Base-by-base conservation (phyloP, 2,329 filamentous ascomycete species). In the Sarocladiaceae sp. region DNA sequence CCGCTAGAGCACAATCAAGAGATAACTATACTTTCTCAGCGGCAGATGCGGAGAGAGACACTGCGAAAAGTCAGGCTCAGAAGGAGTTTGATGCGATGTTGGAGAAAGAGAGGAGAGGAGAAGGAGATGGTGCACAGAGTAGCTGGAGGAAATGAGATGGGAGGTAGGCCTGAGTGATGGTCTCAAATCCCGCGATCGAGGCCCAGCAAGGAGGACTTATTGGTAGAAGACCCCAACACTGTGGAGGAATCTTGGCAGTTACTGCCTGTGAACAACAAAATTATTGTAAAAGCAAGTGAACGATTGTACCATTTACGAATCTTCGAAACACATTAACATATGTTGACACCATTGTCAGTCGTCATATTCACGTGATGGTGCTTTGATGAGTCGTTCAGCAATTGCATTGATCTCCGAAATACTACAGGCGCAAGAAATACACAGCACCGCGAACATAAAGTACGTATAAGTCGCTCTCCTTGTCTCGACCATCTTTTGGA, bases 41-140 rank as follows among this genome's bases (percentile, higher is more conserved):
- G 3, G 54, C 61, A 2, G 72, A 74, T 8, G 67, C 69, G 51
- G 70, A 74, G 20, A 68, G 60, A 53, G 56, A 59, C 3, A 59
- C 64, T 15, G 68, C 67, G 39, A 77, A 71, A 59, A 67, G 68
- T 8, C 68, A 75, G 55, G 75, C 77, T 5, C 77, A 80, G 53
- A 70, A 65, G 53, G 75, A 80, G 26, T 80, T 79, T 56, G 77
- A 80, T 54, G 65, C 65, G 18, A 64, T 79, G 53, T 52, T 79
- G 2, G 76, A 79, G 37, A 64, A 66, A 13, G 77, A 79, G 53
- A 64, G 71, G 20, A 60, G 64, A 20, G 53, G 51, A 3, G 64
- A 68, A 49, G 61, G 64, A 63, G 50, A 59, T 23, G 57, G 55
- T 31, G 58, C n/a, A n/a, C n/a, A 51, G 31, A 63, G 58, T 46